Evolutionary conservation across 208 protist genomes (phyloP).

Genomic region (Angomonas deanei): DNA sequence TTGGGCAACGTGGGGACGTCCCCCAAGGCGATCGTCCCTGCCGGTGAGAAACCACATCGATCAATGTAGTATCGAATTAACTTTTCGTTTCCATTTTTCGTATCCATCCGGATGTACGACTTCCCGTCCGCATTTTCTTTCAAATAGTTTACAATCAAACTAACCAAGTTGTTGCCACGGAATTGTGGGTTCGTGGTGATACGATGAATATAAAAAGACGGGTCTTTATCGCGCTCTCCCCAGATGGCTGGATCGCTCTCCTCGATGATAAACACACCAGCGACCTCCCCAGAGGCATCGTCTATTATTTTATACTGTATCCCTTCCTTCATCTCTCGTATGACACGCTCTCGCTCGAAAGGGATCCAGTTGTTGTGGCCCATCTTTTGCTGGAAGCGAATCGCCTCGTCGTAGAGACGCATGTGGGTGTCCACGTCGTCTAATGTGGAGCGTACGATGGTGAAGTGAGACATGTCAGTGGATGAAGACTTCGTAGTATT

Average conservation of each 20-base stretch:
- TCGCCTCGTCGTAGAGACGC: slow-evolving; percentile 7
- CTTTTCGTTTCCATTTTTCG: slow-evolving; percentile 11
- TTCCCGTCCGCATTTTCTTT: not conserved
- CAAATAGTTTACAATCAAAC: not conserved
- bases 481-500: not conserved
- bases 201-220: slow-evolving; percentile 10
- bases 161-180: not conserved
- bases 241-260: slow-evolving; percentile 11
- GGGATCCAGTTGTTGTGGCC: slow-evolving; percentile 12
- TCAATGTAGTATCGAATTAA: slow-evolving; percentile 12
- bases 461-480: not conserved
- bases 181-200: not conserved
- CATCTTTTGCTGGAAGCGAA: slow-evolving; percentile 4
- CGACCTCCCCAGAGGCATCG: not conserved
- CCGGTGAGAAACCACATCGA: slow-evolving; percentile 5
- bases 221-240: slow-evolving; percentile 6
- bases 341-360: slow-evolving; percentile 1
- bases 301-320: slow-evolving; percentile 13
- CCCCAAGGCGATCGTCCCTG: not conserved
- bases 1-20: not conserved
- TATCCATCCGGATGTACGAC: slow-evolving; percentile 17
- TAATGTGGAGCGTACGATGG: not conserved
- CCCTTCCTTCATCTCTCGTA: slow-evolving; percentile 1
- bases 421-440: slow-evolving; percentile 10
- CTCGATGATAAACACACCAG: slow-evolving; percentile 9